Conservation (phyloP, 495 filamentous ascomycete species). For the Penicillium manginii region DNA sequence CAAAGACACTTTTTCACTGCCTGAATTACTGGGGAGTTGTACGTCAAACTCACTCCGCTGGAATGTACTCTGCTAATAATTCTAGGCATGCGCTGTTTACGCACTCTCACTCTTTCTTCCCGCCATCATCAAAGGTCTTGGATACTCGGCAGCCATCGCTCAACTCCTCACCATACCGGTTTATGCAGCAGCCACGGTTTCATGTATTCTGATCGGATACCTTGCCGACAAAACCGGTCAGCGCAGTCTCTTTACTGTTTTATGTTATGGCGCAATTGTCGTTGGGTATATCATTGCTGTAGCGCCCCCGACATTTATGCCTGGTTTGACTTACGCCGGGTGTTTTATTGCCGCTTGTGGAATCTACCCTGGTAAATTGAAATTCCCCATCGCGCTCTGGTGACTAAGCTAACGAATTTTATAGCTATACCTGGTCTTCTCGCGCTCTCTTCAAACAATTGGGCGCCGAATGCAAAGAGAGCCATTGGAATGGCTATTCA, state of each 20-base stretch:
- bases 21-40: conserved; percentile 17
- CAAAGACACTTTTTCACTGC: conserved; percentile 10
- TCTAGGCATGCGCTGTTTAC: conserved; percentile 11
- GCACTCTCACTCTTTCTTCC: conserved; percentile 16
- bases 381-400: background rate
- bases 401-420: background rate
- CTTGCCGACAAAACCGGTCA: conserved; percentile 12
- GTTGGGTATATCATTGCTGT: conserved; percentile 17
- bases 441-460: conserved; percentile 11
- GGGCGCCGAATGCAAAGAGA: conserved; percentile 14
- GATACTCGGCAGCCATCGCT: conserved; percentile 11
- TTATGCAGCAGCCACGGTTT: conserved; percentile 13
- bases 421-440: conserved; percentile 14
- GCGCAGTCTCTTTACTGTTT: conserved; percentile 14
- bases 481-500: conserved; percentile 20
- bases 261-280: conserved; percentile 10
- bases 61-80: background rate
- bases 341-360: conserved; percentile 17
- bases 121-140: conserved; percentile 14
- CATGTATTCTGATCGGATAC: conserved; percentile 13
- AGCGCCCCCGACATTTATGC: conserved; percentile 8
- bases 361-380: conserved; percentile 9
- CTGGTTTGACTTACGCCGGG: conserved; percentile 14
- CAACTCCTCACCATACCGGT: conserved; percentile 18
- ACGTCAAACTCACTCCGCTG: background rate